A percentile compares a stretch with the other conserved stretches of the same genome.
These are phyloP conservation scores for Scenedesmus sp. DNA, from an alignment of 163 green algal species.

Conservation along the genomic window DNA sequence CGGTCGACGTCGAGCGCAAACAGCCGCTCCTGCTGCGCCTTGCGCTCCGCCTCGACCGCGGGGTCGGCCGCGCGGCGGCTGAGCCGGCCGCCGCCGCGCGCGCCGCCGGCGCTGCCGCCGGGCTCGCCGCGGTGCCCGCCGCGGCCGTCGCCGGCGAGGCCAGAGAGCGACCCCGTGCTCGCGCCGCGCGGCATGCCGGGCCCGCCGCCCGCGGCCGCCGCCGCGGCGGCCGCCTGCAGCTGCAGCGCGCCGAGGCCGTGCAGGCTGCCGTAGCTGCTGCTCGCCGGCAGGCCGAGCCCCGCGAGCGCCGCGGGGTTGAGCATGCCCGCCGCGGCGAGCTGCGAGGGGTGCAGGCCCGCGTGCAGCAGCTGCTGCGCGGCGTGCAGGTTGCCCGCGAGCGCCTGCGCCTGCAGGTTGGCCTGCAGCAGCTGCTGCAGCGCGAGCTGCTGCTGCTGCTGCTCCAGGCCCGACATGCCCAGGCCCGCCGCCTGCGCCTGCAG, in stretches of 20 bases:
- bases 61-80: slow-evolving; percentile 76
- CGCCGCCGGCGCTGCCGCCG: slow-evolving; percentile 15
- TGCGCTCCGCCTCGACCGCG: slow-evolving; percentile 81
- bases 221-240: slow-evolving; percentile 46
- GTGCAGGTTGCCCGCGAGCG: slow-evolving; percentile 36
- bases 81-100: slow-evolving; percentile 70
- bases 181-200: slow-evolving; percentile 31
- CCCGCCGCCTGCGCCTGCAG: slow-evolving; percentile 40
- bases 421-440: slow-evolving; percentile 44
- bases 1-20: slow-evolving; percentile 83
- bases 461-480: not conserved
- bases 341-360: slow-evolving; percentile 46
- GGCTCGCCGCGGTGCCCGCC: slow-evolving; percentile 7
- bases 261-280: slow-evolving; percentile 42
- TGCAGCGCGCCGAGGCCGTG: slow-evolving; percentile 50
- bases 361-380: slow-evolving; percentile 52
- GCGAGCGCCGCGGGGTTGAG: slow-evolving; percentile 33
- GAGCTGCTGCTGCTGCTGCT: slow-evolving; percentile 48
- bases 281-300: slow-evolving; percentile 24
- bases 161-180: slow-evolving; percentile 23
- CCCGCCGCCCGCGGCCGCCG: slow-evolving; percentile 35
- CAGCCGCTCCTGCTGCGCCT: slow-evolving; percentile 82
- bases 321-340: slow-evolving; percentile 37
- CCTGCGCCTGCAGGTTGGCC: slow-evolving; percentile 41
- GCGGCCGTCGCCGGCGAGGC: slow-evolving; percentile 2